These are phyloP conservation scores for Eimeria acervulina DNA, from an alignment of 169 alveolate species.

Conservation along the genomic window DNA sequence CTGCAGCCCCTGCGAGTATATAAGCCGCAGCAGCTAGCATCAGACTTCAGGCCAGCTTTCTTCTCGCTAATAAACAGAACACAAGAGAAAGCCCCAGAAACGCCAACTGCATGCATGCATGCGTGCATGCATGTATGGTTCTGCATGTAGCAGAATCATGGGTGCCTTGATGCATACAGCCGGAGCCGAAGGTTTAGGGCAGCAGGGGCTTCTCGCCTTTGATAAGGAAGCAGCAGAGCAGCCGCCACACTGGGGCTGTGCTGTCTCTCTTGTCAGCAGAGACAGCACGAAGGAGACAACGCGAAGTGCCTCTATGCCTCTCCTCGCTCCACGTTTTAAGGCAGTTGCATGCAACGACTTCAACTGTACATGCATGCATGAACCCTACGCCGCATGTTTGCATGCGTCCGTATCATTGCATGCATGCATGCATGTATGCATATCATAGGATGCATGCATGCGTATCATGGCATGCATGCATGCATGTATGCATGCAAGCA, in stretches of 20 bases:
- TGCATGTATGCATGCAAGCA: not conserved
- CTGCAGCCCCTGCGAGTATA: not conserved
- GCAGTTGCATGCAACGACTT: not conserved
- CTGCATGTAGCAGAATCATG: not conserved
- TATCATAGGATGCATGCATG: too few relatives aligned
- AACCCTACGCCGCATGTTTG: too few relatives aligned
- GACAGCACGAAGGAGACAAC: not conserved
- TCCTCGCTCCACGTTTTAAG: not conserved
- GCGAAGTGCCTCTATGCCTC: not conserved
- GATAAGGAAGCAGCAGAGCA: not conserved
- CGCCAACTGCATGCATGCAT: not conserved
- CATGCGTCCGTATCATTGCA: too few relatives aligned
- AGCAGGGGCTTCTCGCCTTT: not conserved
- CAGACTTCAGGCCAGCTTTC: too few relatives aligned
- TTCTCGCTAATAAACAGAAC: too few relatives aligned
- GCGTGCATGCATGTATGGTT: not conserved
- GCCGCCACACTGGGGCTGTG: not conserved
- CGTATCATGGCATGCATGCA: too few relatives aligned
- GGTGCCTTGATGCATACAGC: too few relatives aligned
- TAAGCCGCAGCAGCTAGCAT: not conserved
- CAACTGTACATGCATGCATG: not conserved
- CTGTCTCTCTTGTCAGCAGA: not conserved
- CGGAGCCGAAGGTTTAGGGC: not conserved
- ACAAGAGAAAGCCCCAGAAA: not conserved
- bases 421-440: too few relatives aligned